A percentile compares a stretch with the other conserved stretches of the same genome.
Evolutionary conservation across 352 stramenopile genomes (phyloP).

Genomic region (Phytophthora colocasiae): DNA sequence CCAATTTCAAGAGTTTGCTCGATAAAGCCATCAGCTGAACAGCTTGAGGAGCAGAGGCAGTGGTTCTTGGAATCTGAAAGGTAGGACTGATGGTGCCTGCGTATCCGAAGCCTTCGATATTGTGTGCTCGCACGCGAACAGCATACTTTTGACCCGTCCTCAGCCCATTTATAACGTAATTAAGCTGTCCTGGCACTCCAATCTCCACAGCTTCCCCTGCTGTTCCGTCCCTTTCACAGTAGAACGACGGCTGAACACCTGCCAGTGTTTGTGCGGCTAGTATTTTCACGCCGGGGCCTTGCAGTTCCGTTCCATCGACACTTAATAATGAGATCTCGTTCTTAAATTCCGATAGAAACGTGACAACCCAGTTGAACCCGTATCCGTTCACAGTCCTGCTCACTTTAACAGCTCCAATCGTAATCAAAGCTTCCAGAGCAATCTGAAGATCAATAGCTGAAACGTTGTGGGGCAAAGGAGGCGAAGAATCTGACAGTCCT

Average conservation of each 20-base stretch:
- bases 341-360: conserved; percentile 91
- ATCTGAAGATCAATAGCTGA: conserved; percentile 81
- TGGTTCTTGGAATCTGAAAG: conserved; percentile 66
- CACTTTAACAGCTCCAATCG: conserved; percentile 91
- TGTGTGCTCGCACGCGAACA: conserved; percentile 71
- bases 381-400: conserved; percentile 91
- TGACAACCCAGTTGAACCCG: conserved; percentile 96
- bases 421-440: conserved; percentile 90
- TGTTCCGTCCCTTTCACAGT: conserved; percentile 68
- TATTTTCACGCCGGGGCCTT: conserved; percentile 89
- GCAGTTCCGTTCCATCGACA: conserved; percentile 93
- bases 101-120: conserved; percentile 64
- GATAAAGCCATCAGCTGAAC: conserved; percentile 70
- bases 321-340: conserved; percentile 82
- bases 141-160: conserved; percentile 67
- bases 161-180: conserved; percentile 54
- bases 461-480: conserved; percentile 88
- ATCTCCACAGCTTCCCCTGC: conserved; percentile 47
- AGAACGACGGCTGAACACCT: conserved; percentile 79
- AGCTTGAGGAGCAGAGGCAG: conserved; percentile 39
- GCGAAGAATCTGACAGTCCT: conserved; percentile 85
- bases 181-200: conserved; percentile 27
- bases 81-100: conserved; percentile 52
- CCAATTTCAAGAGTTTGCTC: conserved; percentile 76
- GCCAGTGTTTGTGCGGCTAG: conserved; percentile 70